Percentiles rank a stretch among this genome's conserved stretches.
Conservation (phyloP, 1,284 basidiomycete genomes). For the Ceratobasidium sp. region DNA sequence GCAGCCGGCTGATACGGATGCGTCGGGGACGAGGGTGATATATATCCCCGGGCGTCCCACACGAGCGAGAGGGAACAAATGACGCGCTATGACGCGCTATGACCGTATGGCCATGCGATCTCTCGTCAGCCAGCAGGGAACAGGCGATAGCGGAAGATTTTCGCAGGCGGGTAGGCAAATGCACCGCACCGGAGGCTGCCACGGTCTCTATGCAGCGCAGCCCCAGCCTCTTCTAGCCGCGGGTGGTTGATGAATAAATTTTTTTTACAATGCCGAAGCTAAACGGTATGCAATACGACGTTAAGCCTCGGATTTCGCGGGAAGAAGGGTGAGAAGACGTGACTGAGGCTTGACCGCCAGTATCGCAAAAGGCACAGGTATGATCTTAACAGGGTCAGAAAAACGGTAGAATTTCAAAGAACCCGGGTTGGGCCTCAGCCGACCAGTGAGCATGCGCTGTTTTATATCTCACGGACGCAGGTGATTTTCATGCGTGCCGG, state of each 20-base stretch:
- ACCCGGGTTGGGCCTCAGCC: background rate
- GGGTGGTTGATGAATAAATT: slow-evolving; percentile 1
- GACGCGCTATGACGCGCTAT: slow-evolving; percentile 11
- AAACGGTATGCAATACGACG: background rate
- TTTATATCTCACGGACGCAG: background rate
- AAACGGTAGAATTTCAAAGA: background rate
- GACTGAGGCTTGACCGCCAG: slow-evolving; percentile 20
- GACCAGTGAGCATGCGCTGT: background rate
- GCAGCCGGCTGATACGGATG: background rate
- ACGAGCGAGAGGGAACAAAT: slow-evolving; percentile 3
- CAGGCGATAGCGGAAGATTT: background rate
- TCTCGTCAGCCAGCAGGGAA: background rate
- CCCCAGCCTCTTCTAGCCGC: slow-evolving; percentile 14
- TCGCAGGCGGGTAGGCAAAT: slow-evolving; percentile 5
- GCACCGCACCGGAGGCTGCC: slow-evolving; percentile 11
- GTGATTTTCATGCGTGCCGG: background rate
- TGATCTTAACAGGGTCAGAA: slow-evolving; percentile 14
- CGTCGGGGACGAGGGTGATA: slow-evolving; percentile 1
- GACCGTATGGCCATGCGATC: background rate
- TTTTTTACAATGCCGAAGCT: background rate
- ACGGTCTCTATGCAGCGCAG: slow-evolving; percentile 27
- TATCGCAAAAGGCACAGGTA: slow-evolving; percentile 22
- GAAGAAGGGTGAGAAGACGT: background rate
- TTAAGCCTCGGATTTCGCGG: background rate
- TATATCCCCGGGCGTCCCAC: slow-evolving; percentile 15